Conservation (phyloP, 257 asterid genomes). For the Solanum tacnaense region DNA sequence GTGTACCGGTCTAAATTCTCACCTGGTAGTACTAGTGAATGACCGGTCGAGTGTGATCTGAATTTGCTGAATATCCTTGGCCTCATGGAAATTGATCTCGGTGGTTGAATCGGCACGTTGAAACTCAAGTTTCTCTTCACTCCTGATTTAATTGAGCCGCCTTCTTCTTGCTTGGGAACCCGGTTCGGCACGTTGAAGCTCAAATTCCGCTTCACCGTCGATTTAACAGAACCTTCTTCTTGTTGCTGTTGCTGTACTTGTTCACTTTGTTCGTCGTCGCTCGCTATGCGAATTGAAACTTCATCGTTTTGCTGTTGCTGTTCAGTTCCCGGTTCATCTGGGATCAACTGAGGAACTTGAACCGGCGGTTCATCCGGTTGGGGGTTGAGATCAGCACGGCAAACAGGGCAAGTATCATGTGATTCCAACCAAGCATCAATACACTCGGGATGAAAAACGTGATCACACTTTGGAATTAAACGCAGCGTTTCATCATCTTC, state of each 20-base stretch:
- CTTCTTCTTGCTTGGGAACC: neutral
- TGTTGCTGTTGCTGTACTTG: neutral
- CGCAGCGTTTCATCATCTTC: constrained; percentile 69
- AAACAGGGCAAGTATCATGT: constrained; percentile 91
- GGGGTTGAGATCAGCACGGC: constrained; percentile 54
- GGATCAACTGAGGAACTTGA: neutral
- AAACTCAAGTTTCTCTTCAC: constrained; percentile 3
- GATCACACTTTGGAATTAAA: constrained; percentile 78
- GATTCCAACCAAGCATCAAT: constrained; percentile 84
- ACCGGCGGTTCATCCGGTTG: constrained; percentile 24
- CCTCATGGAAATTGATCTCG: constrained; percentile 33
- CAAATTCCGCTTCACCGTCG: constrained; percentile 12
- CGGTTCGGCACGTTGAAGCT: constrained; percentile 19
- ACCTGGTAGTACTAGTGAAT: constrained; percentile 62
- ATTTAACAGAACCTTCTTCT: neutral
- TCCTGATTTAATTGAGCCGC: neutral
- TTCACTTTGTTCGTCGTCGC: constrained; percentile 11
- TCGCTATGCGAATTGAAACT: constrained; percentile 28
- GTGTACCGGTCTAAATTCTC: constrained; percentile 70
- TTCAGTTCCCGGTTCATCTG: neutral
- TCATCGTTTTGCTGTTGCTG: constrained; percentile 14
- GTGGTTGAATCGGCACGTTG: constrained; percentile 11
- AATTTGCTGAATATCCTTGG: constrained; percentile 34
- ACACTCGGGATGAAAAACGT: constrained; percentile 86
- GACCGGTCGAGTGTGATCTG: constrained; percentile 91